Base-by-base conservation (phyloP, 805 yeast species). In the Kodamaea restingae region DNA sequence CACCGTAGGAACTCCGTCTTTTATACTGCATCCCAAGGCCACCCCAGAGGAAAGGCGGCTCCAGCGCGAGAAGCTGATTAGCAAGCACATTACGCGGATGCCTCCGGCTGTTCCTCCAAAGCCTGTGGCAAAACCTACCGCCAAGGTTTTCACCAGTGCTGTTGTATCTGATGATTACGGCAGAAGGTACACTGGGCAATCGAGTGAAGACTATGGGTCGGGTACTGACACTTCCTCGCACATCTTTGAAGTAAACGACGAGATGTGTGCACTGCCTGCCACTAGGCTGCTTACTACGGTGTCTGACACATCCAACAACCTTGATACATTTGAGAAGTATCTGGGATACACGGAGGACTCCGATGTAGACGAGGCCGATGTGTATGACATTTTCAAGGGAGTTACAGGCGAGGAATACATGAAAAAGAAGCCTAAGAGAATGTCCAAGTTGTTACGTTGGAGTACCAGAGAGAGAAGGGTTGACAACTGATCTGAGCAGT, bases 181-280 rank as follows among this genome's bases (percentile, higher is more conserved):
- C 4, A 12, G 18, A n/a, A 14, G 15, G 18, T 8, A 12, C 17
- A 28, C 18, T 6, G 18, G 15, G 5, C 30, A 33, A n/a, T 27
- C 40, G 18, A 27, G 26, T 14, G 29, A 28, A 15, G 21, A 36
- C 18, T 24, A 27, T 20, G 30, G 18, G 18, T 30, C 35, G 3
- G 40, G 34, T 7, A 38, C 41, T 6, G 41, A 38, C 21, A 25
- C 26, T 5, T 26, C 36, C 12, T 38, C 41, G 17, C 41, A 38
- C 25, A 38, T 38, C 1, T 38, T 38, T 10, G 41, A 38, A 17
- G 33, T 38, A 3, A 38, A 33, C 22, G 41, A 38, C n/a, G 41
- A 38, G 18, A 32, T 38, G 37, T 38, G 41, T 15, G 20, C 41
- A 4, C 36, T 33, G 36, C 41, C 41, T 25, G 32, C 32, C 10